These are phyloP conservation scores for Lantana camara DNA, from an alignment of 257 asterid genomes.

Conservation along the genomic window DNA sequence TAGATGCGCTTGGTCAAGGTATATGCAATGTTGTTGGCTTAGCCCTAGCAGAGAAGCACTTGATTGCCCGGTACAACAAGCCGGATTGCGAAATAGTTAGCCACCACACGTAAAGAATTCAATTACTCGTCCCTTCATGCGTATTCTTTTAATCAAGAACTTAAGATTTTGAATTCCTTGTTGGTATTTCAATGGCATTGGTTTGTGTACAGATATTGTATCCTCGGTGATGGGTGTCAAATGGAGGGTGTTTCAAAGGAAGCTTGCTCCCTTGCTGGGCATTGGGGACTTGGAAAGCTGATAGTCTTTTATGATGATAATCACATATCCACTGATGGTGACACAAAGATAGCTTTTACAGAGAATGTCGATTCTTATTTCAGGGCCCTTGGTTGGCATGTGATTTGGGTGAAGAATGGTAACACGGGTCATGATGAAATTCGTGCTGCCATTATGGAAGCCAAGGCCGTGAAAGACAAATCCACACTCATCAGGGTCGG, in stretches of 20 bases:
- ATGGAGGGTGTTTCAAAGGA: slow-evolving; percentile 98
- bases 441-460: slow-evolving; percentile 93
- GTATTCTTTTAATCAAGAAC: slow-evolving; percentile 8
- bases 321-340: slow-evolving; percentile 95
- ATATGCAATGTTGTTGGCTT: slow-evolving; percentile 86
- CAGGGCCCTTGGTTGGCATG: slow-evolving; percentile 96
- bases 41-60: slow-evolving; percentile 86
- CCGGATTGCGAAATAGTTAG: slow-evolving; percentile 74
- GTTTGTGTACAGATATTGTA: slow-evolving; percentile 43
- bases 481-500: slow-evolving; percentile 85
- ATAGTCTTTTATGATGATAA: slow-evolving; percentile 94
- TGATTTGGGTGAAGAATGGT: slow-evolving; percentile 95
- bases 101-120: slow-evolving; percentile 69
- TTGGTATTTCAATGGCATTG: slow-evolving; percentile 25
- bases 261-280: slow-evolving; percentile 95
- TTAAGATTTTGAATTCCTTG: background rate
- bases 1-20: slow-evolving; percentile 95
- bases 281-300: slow-evolving; percentile 96
- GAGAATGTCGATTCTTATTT: slow-evolving; percentile 80
- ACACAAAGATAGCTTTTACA: slow-evolving; percentile 94
- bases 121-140: background rate
- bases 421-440: slow-evolving; percentile 93
- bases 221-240: slow-evolving; percentile 87
- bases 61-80: slow-evolving; percentile 86
- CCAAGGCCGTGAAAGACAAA: slow-evolving; percentile 88